A percentile compares a stretch with the other conserved stretches of the same genome.
Conservation (phyloP, 2,329 filamentous ascomycete genomes). For the Malbranchea zuffiana region DNA sequence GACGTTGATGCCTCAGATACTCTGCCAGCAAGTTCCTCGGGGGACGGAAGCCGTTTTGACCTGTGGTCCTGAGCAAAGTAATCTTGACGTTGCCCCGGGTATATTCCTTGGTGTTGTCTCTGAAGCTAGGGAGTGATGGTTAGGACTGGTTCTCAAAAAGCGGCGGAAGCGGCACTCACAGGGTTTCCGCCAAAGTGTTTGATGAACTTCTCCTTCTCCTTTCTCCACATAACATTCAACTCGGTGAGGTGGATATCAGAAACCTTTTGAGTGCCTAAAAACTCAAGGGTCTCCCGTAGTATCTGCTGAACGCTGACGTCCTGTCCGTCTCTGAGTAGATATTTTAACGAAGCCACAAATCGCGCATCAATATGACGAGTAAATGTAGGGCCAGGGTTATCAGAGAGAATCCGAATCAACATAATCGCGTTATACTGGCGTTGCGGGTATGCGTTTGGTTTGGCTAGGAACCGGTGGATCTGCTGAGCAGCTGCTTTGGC, state of each 20-base stretch:
- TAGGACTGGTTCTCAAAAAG: not conserved
- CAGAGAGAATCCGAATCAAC: slow-evolving; percentile 80
- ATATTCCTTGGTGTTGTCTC: slow-evolving; percentile 3
- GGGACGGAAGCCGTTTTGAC: slow-evolving; percentile 46
- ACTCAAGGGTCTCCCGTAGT: slow-evolving; percentile 73
- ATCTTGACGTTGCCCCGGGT: slow-evolving; percentile 13
- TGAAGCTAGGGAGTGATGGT: slow-evolving; percentile 4
- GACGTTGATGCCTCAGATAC: slow-evolving; percentile 86
- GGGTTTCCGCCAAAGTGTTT: slow-evolving; percentile 42
- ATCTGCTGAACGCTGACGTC: slow-evolving; percentile 76
- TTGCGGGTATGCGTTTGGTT: slow-evolving; percentile 57
- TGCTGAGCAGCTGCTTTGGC: slow-evolving; percentile 68
- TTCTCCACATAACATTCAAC: slow-evolving; percentile 79
- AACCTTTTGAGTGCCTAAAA: slow-evolving; percentile 59
- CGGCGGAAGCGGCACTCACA: not conserved
- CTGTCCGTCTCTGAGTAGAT: slow-evolving; percentile 57
- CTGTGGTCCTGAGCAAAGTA: slow-evolving; percentile 17
- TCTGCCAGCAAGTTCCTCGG: slow-evolving; percentile 66
- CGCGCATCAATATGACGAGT: slow-evolving; percentile 82
- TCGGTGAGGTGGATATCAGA: slow-evolving; percentile 61
- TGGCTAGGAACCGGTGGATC: slow-evolving; percentile 71
- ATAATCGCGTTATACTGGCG: slow-evolving; percentile 94
- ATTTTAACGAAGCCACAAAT: slow-evolving; percentile 66
- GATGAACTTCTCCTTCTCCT: slow-evolving; percentile 61
- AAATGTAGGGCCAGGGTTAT: slow-evolving; percentile 84